A percentile compares a stretch with the other conserved stretches of the same genome.
Conservation (phyloP, 192 early-diverging fungal species). For the Coemansia sp. region DNA sequence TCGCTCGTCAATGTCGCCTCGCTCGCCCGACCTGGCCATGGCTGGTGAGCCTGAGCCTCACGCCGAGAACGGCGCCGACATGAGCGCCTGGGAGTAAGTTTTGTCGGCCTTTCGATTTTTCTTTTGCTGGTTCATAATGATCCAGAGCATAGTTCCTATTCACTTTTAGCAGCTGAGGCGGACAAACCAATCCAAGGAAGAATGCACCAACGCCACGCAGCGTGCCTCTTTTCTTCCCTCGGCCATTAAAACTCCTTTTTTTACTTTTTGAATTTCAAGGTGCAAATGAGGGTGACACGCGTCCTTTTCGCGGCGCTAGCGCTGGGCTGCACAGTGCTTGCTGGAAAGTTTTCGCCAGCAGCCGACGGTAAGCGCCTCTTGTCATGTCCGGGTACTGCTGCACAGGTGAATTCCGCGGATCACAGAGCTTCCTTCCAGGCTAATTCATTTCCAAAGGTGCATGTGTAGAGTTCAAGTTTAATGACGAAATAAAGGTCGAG, state of each 20-base stretch:
- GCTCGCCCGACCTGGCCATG: constrained; percentile 33
- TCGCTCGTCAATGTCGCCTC: constrained; percentile 49
- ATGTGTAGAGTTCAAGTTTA: constrained; percentile 16
- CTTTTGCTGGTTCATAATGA: background rate
- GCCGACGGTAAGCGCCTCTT: constrained; percentile 10
- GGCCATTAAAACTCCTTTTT: background rate
- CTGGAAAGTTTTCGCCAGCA: constrained; percentile 7
- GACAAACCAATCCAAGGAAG: too few relatives aligned
- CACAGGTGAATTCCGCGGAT: background rate
- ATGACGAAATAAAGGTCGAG: constrained; percentile 28
- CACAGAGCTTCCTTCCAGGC: too few relatives aligned
- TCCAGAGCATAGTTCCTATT: background rate
- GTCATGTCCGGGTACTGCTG: background rate
- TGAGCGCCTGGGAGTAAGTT: constrained; percentile 33
- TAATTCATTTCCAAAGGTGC: too few relatives aligned
- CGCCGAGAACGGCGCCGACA: constrained; percentile 9
- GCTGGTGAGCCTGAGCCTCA: constrained; percentile 7
- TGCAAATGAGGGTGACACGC: background rate
- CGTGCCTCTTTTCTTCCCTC: background rate
- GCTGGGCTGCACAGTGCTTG: background rate
- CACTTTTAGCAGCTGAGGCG: too few relatives aligned
- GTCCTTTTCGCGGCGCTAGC: background rate
- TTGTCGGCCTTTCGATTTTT: background rate
- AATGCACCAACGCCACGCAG: too few relatives aligned
- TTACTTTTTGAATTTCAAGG: background rate